Evolutionary conservation across 306 rosid species (phyloP).

Genomic region (Vachellia pachyceras): DNA sequence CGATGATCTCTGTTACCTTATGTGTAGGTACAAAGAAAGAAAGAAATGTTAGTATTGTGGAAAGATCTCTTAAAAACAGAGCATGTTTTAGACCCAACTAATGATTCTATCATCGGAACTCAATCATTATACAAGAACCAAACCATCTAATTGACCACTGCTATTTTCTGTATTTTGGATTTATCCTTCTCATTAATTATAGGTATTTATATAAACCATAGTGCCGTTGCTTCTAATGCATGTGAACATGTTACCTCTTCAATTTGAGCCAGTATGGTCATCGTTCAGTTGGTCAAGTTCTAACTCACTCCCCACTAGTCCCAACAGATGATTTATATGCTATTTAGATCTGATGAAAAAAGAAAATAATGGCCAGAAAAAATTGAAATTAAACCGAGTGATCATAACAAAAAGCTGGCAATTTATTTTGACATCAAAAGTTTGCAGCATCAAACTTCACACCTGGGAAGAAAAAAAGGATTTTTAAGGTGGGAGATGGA

Average conservation of each 20-base stretch:
- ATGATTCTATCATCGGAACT: background rate
- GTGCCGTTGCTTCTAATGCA: background rate
- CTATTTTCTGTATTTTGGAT: background rate
- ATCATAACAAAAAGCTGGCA: background rate
- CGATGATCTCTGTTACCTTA: background rate
- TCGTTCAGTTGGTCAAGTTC: background rate
- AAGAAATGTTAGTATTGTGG: background rate
- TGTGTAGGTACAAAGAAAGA: background rate
- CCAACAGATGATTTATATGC: background rate
- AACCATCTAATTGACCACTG: background rate
- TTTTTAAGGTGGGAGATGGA: background rate
- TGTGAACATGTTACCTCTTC: constrained; percentile 3
- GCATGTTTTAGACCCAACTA: background rate
- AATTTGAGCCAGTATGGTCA: background rate
- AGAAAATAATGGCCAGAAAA: background rate
- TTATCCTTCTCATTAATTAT: background rate
- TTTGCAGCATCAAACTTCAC: background rate
- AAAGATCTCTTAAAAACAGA: background rate
- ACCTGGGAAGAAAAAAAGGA: background rate
- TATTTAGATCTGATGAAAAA: background rate
- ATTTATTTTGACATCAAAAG: constrained; percentile 6
- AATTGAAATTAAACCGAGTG: background rate
- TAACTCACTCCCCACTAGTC: background rate
- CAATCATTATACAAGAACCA: background rate
- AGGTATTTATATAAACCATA: background rate